Evolutionary conservation across 75 land plant species (phyloP).

Genomic region (Selaginella moellendorffii): DNA sequence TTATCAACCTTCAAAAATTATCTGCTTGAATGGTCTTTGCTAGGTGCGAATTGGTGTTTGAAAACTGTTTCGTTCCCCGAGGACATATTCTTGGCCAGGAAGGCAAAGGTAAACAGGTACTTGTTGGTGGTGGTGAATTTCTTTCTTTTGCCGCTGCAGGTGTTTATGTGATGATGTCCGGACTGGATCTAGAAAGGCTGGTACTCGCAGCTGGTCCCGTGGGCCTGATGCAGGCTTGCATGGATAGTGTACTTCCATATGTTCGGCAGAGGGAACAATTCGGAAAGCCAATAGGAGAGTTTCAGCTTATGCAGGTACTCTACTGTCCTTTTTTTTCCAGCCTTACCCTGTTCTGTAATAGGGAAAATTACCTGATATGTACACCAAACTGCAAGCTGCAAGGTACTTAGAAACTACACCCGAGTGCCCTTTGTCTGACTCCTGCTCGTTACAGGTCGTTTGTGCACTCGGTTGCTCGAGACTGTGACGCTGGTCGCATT

Average conservation of each 20-base stretch:
- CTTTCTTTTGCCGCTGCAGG: neutral
- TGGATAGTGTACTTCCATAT: neutral
- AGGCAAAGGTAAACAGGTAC: neutral
- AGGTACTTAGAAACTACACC: neutral
- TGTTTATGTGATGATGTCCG: neutral
- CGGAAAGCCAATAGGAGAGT: neutral
- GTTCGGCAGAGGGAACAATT: constrained; percentile 2
- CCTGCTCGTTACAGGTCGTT: neutral
- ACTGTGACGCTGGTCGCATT: neutral
- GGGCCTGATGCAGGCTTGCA: neutral
- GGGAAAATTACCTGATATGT: neutral
- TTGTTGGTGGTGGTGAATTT: neutral
- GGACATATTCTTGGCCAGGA: neutral
- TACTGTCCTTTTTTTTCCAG: neutral
- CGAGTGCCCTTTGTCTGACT: neutral
- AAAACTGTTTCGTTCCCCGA: neutral
- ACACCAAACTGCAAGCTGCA: neutral
- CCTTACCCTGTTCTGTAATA: neutral
- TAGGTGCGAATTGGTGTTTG: neutral
- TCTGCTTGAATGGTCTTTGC: neutral
- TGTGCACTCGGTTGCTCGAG: neutral
- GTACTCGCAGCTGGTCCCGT: neutral
- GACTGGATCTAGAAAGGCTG: neutral
- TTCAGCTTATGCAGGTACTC: neutral
- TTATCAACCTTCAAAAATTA: neutral